These are phyloP conservation scores for Ceriops tagal DNA, from an alignment of 345 rosid species.

Conservation along the genomic window DNA sequence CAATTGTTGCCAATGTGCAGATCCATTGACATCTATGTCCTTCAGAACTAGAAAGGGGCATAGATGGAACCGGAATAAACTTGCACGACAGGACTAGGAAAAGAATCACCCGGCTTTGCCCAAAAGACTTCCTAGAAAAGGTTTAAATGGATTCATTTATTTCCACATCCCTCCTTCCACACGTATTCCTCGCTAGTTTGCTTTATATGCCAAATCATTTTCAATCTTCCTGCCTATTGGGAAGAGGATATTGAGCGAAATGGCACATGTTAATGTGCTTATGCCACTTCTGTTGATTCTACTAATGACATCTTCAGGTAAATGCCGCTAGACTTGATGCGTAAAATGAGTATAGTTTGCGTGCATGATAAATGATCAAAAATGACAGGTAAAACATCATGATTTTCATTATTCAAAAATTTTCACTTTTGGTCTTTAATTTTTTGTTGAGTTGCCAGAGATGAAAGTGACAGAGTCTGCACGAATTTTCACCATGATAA, in stretches of 20 bases:
- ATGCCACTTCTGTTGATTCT: conserved; percentile 29
- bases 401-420: no score
- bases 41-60: neutral
- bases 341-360: no score
- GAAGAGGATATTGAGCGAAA: neutral
- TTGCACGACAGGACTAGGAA: conserved; percentile 39
- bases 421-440: neutral
- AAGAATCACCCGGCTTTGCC: conserved; percentile 39
- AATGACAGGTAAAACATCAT: no score
- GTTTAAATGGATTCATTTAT: neutral
- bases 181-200: conserved; percentile 38
- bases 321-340: neutral
- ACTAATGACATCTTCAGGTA: conserved; percentile 44
- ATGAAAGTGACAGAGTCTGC: conserved; percentile 37
- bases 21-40: neutral
- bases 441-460: conserved; percentile 31
- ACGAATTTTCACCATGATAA: conserved; percentile 59
- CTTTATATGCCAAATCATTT: conserved; percentile 17
- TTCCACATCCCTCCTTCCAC: conserved; percentile 25
- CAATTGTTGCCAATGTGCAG: neutral
- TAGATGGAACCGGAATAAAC: conserved; percentile 40
- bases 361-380: no score
- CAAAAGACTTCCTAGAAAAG: conserved; percentile 4
- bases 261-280: conserved; percentile 34
- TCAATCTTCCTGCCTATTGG: neutral